A percentile compares a stretch with the other conserved stretches of the same genome.
phyloP scores from a whole-genome alignment of 768 basidiomycete species.

The Roridomyces roridus region DNA sequence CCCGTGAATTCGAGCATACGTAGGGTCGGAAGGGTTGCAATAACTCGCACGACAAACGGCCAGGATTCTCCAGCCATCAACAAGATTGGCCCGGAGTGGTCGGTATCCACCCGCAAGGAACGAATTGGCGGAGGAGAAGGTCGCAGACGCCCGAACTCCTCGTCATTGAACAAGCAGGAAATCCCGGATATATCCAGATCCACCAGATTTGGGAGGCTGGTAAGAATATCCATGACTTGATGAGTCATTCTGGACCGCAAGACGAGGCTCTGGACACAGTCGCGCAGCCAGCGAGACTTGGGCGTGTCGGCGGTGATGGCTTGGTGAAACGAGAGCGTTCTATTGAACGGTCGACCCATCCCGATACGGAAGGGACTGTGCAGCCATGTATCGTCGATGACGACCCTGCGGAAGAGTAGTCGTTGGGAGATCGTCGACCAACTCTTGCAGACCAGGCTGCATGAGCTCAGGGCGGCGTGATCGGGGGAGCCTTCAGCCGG shows the following conservation, averaged over 20 bases:
- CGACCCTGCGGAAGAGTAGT: not conserved
- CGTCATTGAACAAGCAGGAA: not conserved
- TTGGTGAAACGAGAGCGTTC: not conserved
- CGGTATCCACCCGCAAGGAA: not conserved
- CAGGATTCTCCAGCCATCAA: not conserved
- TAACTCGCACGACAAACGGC: not conserved
- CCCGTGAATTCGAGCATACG: constrained; percentile 1
- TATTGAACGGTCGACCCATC: too few species aligned
- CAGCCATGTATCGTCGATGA: not conserved
- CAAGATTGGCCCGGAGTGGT: not conserved
- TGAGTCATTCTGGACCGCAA: not conserved
- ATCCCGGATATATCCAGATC: not conserved
- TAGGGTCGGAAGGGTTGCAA: not conserved
- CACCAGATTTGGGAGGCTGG: not conserved
- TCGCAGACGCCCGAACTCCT: not conserved
- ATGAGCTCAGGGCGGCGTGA: not conserved
- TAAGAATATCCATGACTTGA: not conserved
- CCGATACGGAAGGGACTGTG: too few species aligned
- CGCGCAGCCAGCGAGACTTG: constrained; percentile 1
- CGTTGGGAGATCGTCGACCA: not conserved
- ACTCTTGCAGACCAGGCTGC: too few species aligned
- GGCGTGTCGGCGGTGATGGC: not conserved
- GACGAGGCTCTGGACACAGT: not conserved
- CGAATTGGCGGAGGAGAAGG: not conserved
- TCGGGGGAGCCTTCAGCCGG: not conserved